Conservation (phyloP, 2,329 filamentous ascomycete genomes). For the Calonectria hawksworthii region DNA sequence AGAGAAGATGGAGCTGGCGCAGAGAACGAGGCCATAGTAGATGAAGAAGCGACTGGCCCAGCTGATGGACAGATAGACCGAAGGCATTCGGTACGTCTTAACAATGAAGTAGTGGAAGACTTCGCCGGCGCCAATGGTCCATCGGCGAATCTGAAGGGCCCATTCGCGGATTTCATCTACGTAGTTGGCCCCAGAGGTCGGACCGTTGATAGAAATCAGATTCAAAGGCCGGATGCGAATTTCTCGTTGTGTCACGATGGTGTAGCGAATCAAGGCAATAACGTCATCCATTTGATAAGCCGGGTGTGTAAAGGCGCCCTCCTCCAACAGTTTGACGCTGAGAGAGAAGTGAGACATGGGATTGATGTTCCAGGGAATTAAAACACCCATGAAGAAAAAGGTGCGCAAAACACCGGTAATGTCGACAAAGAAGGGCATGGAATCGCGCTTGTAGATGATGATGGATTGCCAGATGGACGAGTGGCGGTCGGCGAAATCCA, state of each 20-base stretch:
- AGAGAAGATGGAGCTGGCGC: neutral
- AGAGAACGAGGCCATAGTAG: neutral
- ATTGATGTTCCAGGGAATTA: conserved; percentile 41
- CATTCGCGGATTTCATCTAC: conserved; percentile 34
- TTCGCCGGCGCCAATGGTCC: conserved; percentile 37
- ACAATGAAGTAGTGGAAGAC: conserved; percentile 40
- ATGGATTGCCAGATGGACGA: conserved; percentile 45
- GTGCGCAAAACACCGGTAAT: conserved; percentile 42
- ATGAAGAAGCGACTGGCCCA: neutral
- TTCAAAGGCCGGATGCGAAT: conserved; percentile 28
- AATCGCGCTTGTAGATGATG: conserved; percentile 41
- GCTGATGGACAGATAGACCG: conserved; percentile 10
- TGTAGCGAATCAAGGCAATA: neutral
- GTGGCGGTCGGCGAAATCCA: conserved; percentile 30
- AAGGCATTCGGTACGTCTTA: conserved; percentile 35
- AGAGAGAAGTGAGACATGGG: conserved; percentile 33
- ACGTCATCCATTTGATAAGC: neutral
- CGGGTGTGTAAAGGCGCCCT: neutral
- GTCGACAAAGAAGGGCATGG: conserved; percentile 44
- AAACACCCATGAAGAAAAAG: conserved; percentile 43
- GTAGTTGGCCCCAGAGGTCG: conserved; percentile 33
- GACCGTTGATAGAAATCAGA: conserved; percentile 36
- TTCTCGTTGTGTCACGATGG: neutral
- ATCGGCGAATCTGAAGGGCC: conserved; percentile 35
- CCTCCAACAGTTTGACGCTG: neutral